phyloP scores from a whole-genome alignment of 768 basidiomycete species.

The Tricholoma terreum region DNA sequence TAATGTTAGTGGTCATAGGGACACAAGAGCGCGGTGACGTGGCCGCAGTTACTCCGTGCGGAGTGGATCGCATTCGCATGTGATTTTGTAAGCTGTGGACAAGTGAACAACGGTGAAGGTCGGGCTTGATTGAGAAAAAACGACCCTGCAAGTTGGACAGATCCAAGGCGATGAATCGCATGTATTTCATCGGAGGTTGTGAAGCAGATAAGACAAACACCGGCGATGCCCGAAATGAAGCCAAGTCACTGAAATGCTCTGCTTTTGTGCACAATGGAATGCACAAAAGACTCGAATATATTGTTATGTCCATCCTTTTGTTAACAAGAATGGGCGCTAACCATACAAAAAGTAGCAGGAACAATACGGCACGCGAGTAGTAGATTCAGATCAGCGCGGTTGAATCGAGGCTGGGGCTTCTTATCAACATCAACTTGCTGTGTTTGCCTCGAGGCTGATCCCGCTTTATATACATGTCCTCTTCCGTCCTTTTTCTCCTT shows the following conservation, averaged over 20 bases:
- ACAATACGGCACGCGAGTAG: neutral
- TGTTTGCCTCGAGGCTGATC: constrained; percentile 19
- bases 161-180: neutral
- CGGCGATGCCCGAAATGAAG: neutral
- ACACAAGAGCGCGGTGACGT: no score
- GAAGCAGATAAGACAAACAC: neutral
- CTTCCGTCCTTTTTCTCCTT: neutral
- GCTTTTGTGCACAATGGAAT: neutral
- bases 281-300: neutral
- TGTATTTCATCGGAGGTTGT: neutral
- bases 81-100: no score
- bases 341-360: neutral
- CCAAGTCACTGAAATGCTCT: neutral
- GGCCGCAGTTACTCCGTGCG: no score
- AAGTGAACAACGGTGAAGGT: neutral
- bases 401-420: neutral
- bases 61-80: no score
- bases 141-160: neutral
- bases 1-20: no score
- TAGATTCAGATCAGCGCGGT: neutral
- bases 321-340: neutral
- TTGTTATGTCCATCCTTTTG: neutral
- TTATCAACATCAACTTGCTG: neutral
- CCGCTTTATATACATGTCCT: constrained; percentile 4
- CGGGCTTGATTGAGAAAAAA: neutral